Evolutionary conservation across 2,329 filamentous ascomycete genomes (phyloP).

Genomic region (Colletotrichum sp.): DNA sequence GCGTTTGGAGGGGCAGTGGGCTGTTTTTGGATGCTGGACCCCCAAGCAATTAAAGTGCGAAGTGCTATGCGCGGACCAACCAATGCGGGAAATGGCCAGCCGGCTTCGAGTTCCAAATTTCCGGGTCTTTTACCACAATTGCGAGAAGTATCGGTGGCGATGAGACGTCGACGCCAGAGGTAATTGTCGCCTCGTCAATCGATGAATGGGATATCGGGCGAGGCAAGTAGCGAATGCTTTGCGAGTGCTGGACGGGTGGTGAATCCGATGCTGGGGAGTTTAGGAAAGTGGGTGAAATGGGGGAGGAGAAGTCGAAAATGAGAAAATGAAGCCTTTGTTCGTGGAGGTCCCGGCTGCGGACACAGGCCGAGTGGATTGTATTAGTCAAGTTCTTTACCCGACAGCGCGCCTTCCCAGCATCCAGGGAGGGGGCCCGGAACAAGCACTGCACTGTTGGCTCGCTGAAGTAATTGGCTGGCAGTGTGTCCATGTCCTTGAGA

Average conservation of each 20-base stretch:
- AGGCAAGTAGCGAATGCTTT: background rate
- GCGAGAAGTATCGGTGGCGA: background rate
- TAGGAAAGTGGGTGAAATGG: conserved; percentile 19
- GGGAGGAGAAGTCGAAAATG: conserved; percentile 20
- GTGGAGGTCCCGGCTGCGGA: conserved; percentile 8
- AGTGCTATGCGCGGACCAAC: background rate
- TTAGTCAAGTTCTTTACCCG: conserved; percentile 23
- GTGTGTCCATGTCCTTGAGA: conserved; percentile 1
- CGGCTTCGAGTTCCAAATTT: conserved; percentile 1
- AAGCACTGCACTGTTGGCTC: conserved; percentile 2
- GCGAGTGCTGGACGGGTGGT: background rate
- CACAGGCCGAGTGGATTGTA: conserved; percentile 18
- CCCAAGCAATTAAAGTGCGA: background rate
- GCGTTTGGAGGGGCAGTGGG: conserved; percentile 10
- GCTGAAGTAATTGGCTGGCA: conserved; percentile 2
- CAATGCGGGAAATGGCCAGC: background rate
- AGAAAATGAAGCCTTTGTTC: conserved; percentile 22
- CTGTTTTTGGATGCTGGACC: background rate
- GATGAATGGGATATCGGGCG: background rate
- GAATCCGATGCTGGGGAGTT: background rate
- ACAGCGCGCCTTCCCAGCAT: conserved; percentile 12
- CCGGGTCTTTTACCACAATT: background rate
- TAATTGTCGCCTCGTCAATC: background rate
- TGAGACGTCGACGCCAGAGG: background rate
- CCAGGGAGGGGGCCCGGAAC: background rate